phyloP scores from a whole-genome alignment of 2,329 filamentous ascomycete genomes.

The Aspergillus sp. region DNA sequence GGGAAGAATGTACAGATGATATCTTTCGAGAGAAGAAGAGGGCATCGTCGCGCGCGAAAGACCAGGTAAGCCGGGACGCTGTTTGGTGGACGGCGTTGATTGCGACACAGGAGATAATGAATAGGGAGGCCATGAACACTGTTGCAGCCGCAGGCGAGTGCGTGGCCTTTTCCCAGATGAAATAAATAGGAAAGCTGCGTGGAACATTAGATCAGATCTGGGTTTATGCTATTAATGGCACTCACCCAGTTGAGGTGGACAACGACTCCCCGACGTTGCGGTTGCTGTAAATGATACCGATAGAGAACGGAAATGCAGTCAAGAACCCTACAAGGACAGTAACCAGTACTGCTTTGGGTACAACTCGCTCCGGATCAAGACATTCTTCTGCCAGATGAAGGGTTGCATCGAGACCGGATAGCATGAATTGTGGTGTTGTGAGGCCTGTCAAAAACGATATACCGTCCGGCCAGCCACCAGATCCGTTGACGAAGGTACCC shows the following conservation, averaged over 20 bases:
- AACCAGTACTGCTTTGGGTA: constrained; percentile 21
- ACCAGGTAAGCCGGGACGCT: constrained; percentile 33
- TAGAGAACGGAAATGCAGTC: constrained; percentile 24
- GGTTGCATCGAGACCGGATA: constrained; percentile 24
- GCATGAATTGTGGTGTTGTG: constrained; percentile 26
- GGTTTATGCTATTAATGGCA: not conserved
- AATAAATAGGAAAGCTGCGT: constrained; percentile 22
- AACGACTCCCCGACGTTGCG: constrained; percentile 15
- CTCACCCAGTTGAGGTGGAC: constrained; percentile 19
- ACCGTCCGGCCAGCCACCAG: constrained; percentile 24
- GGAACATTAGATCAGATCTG: not conserved
- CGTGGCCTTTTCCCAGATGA: constrained; percentile 25
- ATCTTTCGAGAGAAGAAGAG: constrained; percentile 28
- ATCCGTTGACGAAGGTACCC: constrained; percentile 21
- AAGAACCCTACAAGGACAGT: constrained; percentile 22
- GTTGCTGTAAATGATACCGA: constrained; percentile 23
- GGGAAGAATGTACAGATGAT: constrained; percentile 6
- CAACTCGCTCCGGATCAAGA: constrained; percentile 23
- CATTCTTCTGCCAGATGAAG: constrained; percentile 26
- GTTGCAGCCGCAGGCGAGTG: constrained; percentile 21
- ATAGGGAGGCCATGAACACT: constrained; percentile 20
- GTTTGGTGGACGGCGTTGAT: constrained; percentile 27
- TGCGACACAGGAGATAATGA: constrained; percentile 20
- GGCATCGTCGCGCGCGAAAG: constrained; percentile 33
- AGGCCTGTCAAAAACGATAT: constrained; percentile 26